Conservation (phyloP, 768 basidiomycete genomes). For the Neoboletus brunneissimus region DNA sequence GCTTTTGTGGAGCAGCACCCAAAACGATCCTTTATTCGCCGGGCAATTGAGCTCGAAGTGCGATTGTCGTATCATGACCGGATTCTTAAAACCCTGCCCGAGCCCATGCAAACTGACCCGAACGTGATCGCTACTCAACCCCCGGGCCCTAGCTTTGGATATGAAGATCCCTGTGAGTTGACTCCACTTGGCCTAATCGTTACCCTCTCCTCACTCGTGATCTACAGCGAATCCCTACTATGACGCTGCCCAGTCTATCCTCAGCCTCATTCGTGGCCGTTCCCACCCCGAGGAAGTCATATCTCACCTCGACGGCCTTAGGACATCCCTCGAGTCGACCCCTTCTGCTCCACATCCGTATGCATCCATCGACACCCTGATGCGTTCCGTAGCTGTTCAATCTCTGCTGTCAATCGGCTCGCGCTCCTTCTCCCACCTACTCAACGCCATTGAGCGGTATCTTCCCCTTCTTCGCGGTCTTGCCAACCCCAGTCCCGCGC, state of each 20-base stretch:
- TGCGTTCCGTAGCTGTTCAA: conserved; percentile 81
- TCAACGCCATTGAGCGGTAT: conserved; percentile 97
- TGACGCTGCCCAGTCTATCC: conserved; percentile 73
- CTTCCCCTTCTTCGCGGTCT: conserved; percentile 70
- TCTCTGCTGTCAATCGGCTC: conserved; percentile 89
- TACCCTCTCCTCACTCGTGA: background rate
- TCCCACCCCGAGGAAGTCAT: conserved; percentile 81
- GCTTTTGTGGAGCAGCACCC: conserved; percentile 74
- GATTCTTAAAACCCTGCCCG: conserved; percentile 84
- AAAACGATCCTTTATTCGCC: conserved; percentile 81
- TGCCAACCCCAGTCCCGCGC: conserved; percentile 29
- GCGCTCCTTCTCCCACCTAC: conserved; percentile 94
- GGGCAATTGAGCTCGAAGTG: conserved; percentile 85
- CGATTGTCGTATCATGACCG: conserved; percentile 92
- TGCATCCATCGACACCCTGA: conserved; percentile 60
- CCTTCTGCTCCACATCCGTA: conserved; percentile 50
- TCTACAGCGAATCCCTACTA: conserved; percentile 68
- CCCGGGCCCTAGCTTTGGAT: conserved; percentile 79
- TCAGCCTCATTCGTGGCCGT: conserved; percentile 78
- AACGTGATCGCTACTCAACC: conserved; percentile 65
- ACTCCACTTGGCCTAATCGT: background rate
- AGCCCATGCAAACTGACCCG: conserved; percentile 68
- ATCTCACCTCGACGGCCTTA: conserved; percentile 65
- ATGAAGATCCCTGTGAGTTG: conserved; percentile 70
- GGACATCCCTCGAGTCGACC: conserved; percentile 55